A percentile compares a stretch with the other conserved stretches of the same genome.
Evolutionary conservation across 2,329 filamentous ascomycete species (phyloP).

Genomic region (Fusarium sp.): DNA sequence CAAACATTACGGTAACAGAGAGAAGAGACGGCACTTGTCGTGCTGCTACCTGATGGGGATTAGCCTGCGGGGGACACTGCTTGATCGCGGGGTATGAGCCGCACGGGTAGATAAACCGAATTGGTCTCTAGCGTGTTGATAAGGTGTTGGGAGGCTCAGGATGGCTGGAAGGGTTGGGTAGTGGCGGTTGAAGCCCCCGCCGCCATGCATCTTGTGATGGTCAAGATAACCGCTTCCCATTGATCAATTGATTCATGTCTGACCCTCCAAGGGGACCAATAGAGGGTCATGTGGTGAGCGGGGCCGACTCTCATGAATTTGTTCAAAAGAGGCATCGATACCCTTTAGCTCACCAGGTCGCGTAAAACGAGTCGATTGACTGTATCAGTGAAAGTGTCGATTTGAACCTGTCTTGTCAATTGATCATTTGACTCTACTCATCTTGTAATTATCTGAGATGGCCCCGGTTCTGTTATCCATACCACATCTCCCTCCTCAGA

Average conservation of each 20-base stretch:
- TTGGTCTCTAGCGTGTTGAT: conserved; percentile 23
- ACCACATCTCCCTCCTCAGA: conserved; percentile 1
- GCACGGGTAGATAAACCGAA: conserved; percentile 39
- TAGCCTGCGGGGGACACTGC: conserved; percentile 13
- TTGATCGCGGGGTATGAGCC: conserved; percentile 30
- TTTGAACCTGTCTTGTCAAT: neutral
- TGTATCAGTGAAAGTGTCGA: neutral
- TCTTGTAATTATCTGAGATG: conserved; percentile 10
- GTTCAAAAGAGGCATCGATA: conserved; percentile 14
- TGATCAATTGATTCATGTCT: conserved; percentile 4
- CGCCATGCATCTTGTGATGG: neutral
- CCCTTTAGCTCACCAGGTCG: neutral
- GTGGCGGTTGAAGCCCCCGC: conserved; percentile 1
- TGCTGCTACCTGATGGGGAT: conserved; percentile 4
- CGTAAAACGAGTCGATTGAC: neutral
- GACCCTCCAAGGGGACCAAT: neutral
- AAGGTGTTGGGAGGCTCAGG: neutral
- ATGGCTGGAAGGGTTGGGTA: neutral
- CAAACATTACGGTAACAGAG: neutral
- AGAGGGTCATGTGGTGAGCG: conserved; percentile 3
- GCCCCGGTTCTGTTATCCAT: conserved; percentile 10
- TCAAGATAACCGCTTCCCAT: neutral
- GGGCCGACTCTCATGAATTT: conserved; percentile 1
- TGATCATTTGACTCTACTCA: neutral
- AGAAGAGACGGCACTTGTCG: neutral